phyloP scores from a whole-genome alignment of 1,139 yeast genomes.

The Wickerhamomyces sp. region DNA sequence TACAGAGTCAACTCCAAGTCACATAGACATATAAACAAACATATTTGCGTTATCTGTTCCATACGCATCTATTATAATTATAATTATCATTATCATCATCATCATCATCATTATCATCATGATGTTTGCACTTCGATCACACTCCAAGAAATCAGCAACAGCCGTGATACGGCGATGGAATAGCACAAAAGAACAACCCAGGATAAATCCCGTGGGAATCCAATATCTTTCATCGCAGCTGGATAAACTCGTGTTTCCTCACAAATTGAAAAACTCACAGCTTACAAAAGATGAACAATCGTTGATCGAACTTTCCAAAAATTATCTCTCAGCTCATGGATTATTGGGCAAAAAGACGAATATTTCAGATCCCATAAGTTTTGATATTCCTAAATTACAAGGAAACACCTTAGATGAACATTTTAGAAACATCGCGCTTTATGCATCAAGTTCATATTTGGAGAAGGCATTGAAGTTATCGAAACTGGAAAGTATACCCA shows the following conservation, averaged over 20 bases:
- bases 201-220: conserved; percentile 64
- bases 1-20: too few relatives aligned
- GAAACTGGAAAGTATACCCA: conserved; percentile 34
- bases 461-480: conserved; percentile 40
- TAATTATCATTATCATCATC: too few relatives aligned
- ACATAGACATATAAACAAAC: too few relatives aligned
- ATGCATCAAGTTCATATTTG: conserved; percentile 58
- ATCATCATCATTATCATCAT: too few relatives aligned
- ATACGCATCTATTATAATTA: too few relatives aligned
- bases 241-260: conserved; percentile 59
- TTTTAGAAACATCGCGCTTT: conserved; percentile 64
- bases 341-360: conserved; percentile 78
- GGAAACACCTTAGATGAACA: conserved; percentile 81
- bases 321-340: conserved; percentile 57
- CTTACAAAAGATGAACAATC: conserved; percentile 26
- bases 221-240: conserved; percentile 61
- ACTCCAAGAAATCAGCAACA: neutral
- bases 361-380: conserved; percentile 53
- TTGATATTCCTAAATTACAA: conserved; percentile 61
- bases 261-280: conserved; percentile 19
- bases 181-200: conserved; percentile 33
- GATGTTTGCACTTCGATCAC: neutral
- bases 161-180: neutral
- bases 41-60: too few relatives aligned
- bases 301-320: conserved; percentile 52